Evolutionary conservation across 1,284 basidiomycete species (phyloP).

Genomic region (Puccinia hordei): DNA sequence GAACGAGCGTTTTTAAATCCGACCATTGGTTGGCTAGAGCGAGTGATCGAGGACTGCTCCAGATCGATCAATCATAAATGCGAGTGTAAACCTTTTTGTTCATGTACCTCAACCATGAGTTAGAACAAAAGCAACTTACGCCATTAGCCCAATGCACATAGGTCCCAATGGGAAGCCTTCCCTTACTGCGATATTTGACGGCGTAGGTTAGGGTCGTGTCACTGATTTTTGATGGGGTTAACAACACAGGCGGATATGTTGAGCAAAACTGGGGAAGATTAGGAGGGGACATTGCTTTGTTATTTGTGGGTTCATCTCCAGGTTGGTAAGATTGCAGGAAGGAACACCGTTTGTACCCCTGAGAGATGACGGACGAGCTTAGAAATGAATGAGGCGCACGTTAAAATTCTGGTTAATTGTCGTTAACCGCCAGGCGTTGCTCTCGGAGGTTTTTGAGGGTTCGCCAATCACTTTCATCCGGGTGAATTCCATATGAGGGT

Average conservation of each 20-base stretch:
- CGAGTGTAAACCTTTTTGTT: conserved; percentile 48
- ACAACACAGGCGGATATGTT: conserved; percentile 84
- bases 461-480: conserved; percentile 71
- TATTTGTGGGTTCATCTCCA: background rate
- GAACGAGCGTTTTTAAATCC: conserved; percentile 92
- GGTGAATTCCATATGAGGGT: conserved; percentile 82
- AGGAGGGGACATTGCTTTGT: conserved; percentile 29
- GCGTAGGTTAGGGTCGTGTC: conserved; percentile 93
- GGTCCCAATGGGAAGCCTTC: conserved; percentile 82
- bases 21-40: conserved; percentile 97
- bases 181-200: conserved; percentile 91
- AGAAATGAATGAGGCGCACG: conserved; percentile 64
- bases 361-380: background rate
- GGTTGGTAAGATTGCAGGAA: background rate
- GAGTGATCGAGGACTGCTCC: conserved; percentile 82
- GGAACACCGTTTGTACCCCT: background rate
- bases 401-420: conserved; percentile 91
- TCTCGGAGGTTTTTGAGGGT: conserved; percentile 64
- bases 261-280: conserved; percentile 71
- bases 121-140: conserved; percentile 62
- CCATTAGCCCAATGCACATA: conserved; percentile 98
- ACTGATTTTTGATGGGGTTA: conserved; percentile 91
- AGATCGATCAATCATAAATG: too few relatives aligned
- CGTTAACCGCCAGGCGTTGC: conserved; percentile 84
- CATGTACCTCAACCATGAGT: conserved; percentile 28